Evolutionary conservation across 1,139 yeast genomes (phyloP), one percentile per base, ranked within the genome.

Genomic region (Pichia terricola): DNA sequence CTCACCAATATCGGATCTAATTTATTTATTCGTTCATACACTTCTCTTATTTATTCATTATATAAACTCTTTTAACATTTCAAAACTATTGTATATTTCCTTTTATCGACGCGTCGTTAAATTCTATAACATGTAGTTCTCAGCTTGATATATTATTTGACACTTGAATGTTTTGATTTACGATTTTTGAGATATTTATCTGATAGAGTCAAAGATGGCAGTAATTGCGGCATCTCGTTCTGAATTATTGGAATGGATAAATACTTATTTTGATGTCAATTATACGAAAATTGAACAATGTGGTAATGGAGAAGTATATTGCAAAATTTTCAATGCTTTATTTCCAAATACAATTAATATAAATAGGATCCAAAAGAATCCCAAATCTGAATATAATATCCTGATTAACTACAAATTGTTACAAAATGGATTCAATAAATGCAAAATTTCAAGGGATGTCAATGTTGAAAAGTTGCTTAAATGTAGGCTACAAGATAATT

Each of bases 231-330:
- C 48, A 57, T 82, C 94, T 28, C 76, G 97, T 55, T 79, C 82
- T 41, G 96, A 88, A 56, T 73, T 91, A 30, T 66, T 94, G 48
- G 75, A 73, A 47, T 94, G 98, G 97, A 72, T 91, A 53, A 89
- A 89, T 59, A 69, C 73, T 41, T 74, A 85, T 5, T 69, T 87
- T 38, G 74, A 73, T 43, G 63, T 88, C 37, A 71, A 79, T 51
- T 76, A 84, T 55, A 71, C 79, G 42, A 87, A 84, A 57, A 83
- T 91, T 3, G 98, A 94, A 59, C 91, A 88, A 62, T 83, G 96
- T 60, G 99, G 99, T 25, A 79, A 83, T 3, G 99, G 99, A 3
- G 96, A 95, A 0, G 94, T 87, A 3, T 89, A 85, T 61, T 88
- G 97, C 63, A 96, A 89, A 63, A 73, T 91, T 41, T 73, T 89